Evolutionary conservation across 768 basidiomycete genomes (phyloP), one percentile per base, ranked within the genome.

Genomic region (Pulveroboletus ravenelii): DNA sequence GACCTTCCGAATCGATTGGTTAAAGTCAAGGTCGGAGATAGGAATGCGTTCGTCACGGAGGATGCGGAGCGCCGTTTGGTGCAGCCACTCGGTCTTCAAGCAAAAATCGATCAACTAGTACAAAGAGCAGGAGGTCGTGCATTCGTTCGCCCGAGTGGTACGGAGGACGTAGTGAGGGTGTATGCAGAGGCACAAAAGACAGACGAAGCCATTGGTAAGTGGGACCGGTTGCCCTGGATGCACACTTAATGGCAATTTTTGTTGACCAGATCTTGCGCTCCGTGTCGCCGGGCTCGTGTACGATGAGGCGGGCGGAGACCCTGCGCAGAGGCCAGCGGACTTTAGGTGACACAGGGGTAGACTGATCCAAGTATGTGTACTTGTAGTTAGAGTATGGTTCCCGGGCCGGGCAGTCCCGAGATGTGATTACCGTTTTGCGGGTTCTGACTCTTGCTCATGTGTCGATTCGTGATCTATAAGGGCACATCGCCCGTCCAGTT

Each of bases 111-210:
- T 53, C 87, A 85, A 25, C 76, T 92, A 34, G 85, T 90, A 29
- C 82, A 82, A 62, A 89, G 86, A 61, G 84, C 87, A 41, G 83
- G 82, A 15, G 96, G 96, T 1, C 81, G 96, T 37, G 82, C 90
- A 25, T 99, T 99, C 62, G 96, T 98, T 15, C 71, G 96, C 50
- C 96, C 96, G 3, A 95, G 93, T 67, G 96, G 96, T 9, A 99
- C 96, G 20, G 96, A 99, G 68, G 94, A 99, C 62, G 94, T 95
- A 23, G 96, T 99, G 6, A 79, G 96, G 51, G 93, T 99, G 14
- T 99, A 98, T 63, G 96, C 94, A 1, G 96, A 99, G 67, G 95
- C 96, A 1, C 75, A 74, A 41, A 71, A 81, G 37, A 80, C 78
- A 53, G 68, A 78, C 13, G 84, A 87, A 58, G 91, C 88, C 17